A percentile compares a stretch with the other conserved stretches of the same genome.
phyloP scores from a whole-genome alignment of 2,329 filamentous ascomycete species.

The Setomelanomma holmii region DNA sequence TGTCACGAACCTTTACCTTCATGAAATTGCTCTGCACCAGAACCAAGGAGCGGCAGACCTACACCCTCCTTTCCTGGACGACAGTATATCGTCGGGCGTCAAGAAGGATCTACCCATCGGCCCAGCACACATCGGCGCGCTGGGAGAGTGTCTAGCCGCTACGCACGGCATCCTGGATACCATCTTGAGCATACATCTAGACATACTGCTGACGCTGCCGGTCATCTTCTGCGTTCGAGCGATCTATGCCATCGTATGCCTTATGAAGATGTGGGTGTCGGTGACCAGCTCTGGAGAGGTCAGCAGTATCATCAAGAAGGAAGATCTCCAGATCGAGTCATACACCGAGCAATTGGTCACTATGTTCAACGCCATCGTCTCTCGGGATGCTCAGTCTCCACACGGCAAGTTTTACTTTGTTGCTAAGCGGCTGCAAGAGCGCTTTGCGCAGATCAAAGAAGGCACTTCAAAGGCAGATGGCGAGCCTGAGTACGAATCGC shows the following conservation, averaged over 20 bases:
- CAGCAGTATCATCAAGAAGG: conserved; percentile 57
- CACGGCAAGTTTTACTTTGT: conserved; percentile 58
- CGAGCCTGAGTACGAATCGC: conserved; percentile 29
- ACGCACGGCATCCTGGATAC: conserved; percentile 57
- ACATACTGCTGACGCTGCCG: conserved; percentile 53
- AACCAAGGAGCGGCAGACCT: conserved; percentile 53
- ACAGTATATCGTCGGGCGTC: conserved; percentile 46
- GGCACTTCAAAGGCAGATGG: conserved; percentile 45
- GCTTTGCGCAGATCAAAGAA: conserved; percentile 54
- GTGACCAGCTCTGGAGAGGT: conserved; percentile 59
- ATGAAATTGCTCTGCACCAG: conserved; percentile 59
- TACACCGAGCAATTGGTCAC: conserved; percentile 56
- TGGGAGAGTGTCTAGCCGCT: conserved; percentile 55
- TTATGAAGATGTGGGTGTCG: conserved; percentile 67
- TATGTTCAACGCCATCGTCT: conserved; percentile 54
- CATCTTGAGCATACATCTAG: conserved; percentile 57
- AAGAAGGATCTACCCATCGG: conserved; percentile 52
- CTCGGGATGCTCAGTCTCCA: conserved; percentile 50
- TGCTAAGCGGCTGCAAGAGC: conserved; percentile 53
- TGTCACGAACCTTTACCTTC: conserved; percentile 57
- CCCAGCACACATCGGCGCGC: conserved; percentile 55
- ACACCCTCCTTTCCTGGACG: conserved; percentile 53
- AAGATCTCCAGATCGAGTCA: conserved; percentile 56
- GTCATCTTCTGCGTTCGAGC: conserved; percentile 60
- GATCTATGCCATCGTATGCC: conserved; percentile 63